A percentile compares a stretch with the other conserved stretches of the same genome.
Evolutionary conservation across 495 filamentous ascomycete species (phyloP).

Genomic region (Neurospora sp.): DNA sequence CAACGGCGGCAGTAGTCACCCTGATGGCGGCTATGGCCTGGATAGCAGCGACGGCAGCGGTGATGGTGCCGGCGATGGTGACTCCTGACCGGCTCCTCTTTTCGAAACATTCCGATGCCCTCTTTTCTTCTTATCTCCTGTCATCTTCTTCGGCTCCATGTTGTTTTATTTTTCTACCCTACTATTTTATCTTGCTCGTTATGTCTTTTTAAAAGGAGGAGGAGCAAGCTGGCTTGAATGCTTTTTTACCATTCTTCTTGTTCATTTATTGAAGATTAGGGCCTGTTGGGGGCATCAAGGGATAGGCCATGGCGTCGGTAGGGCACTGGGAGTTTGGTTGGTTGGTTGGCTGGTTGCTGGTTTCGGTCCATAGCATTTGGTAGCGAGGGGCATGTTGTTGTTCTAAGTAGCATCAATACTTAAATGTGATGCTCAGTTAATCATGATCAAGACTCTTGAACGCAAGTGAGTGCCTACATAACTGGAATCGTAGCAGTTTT

Average conservation of each 20-base stretch:
- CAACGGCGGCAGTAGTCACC: too few relatives aligned
- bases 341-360: neutral
- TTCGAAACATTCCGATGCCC: neutral
- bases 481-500: neutral
- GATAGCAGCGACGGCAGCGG: too few relatives aligned
- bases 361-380: neutral
- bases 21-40: too few relatives aligned
- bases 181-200: neutral
- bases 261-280: neutral
- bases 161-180: neutral
- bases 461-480: neutral
- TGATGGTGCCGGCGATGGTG: neutral
- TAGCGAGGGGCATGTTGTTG: neutral
- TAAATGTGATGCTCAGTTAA: neutral
- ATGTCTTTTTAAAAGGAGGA: neutral
- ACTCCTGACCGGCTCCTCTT: neutral
- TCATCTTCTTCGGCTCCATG: neutral
- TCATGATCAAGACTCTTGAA: neutral
- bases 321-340: neutral
- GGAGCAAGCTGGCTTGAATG: neutral
- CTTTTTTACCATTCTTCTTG: neutral
- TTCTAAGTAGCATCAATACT: neutral
- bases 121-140: neutral
- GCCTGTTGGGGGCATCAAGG: neutral
- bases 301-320: neutral